Evolutionary conservation across 352 stramenopile species (phyloP).

Genomic region (Pilasporangium apinafurcum): DNA sequence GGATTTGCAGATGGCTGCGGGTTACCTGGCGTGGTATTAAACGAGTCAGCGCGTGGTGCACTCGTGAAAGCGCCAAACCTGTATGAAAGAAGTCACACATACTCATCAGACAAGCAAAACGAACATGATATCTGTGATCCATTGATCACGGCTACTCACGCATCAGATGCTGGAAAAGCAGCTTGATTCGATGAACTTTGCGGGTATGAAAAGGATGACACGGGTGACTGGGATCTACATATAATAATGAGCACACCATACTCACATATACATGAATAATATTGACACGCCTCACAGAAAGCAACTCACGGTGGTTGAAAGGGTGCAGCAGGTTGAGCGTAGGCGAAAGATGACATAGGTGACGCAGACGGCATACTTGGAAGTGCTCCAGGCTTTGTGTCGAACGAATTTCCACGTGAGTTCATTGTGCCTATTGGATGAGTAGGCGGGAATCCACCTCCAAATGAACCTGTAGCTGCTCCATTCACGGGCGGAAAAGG

Average conservation of each 20-base stretch:
- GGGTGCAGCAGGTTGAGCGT: background rate
- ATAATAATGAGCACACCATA: background rate
- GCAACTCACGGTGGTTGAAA: slow-evolving; percentile 5
- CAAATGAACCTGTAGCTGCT: slow-evolving; percentile 5
- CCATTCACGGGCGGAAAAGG: slow-evolving; percentile 6
- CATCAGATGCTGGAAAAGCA: slow-evolving; percentile 32
- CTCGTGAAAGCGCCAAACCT: slow-evolving; percentile 30
- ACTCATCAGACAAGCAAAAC: background rate
- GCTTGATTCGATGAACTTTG: slow-evolving; percentile 19
- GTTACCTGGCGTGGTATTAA: slow-evolving; percentile 10
- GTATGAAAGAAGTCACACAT: background rate
- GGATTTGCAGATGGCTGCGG: slow-evolving; percentile 47
- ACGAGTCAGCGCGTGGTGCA: slow-evolving; percentile 22
- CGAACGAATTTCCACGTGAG: slow-evolving; percentile 37
- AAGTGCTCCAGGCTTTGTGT: slow-evolving; percentile 9
- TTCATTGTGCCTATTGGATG: slow-evolving; percentile 5
- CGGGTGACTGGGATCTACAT: slow-evolving; percentile 13
- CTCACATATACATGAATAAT: background rate
- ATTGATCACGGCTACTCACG: slow-evolving; percentile 22
- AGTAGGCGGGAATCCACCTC: slow-evolving; percentile 4
- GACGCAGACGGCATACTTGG: slow-evolving; percentile 5
- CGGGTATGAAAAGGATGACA: slow-evolving; percentile 32
- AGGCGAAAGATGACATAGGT: slow-evolving; percentile 8
- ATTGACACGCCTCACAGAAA: background rate
- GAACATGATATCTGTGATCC: background rate